Evolutionary conservation across 345 rosid species (phyloP), one percentile per base, ranked within the genome.

Genomic region (Theobroma cacao): DNA sequence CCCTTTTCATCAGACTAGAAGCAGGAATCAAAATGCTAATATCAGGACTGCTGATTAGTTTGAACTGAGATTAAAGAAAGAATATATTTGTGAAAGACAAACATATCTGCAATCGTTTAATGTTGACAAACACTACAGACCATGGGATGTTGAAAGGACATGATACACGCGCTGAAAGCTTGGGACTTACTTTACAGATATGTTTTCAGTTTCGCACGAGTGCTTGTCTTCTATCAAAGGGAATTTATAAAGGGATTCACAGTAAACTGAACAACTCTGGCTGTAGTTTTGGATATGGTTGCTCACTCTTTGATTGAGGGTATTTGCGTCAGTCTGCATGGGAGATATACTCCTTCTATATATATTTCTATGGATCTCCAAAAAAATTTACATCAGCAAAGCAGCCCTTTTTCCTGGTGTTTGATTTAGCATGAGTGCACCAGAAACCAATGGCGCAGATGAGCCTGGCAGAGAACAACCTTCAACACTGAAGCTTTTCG

Each of bases 261-360:
- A 30, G 74, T 70, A 30, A 70, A 68, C 59, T 70, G 3, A 30
- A 70, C 74, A 70, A 9, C 1, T 28, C 9, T 48, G n/a, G 15
- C 24, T 70, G 74, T 70, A 70, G 74, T 30, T 70, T 70, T 48
- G 59, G 74, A 70, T 70, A 70, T 70, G 74, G 15, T 26, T 45
- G 73, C n/a, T 68, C 73, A 43, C 55, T 8, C 55, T 68, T 68
- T 30, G 74, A 70, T 48, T 68, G 24, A 7, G 74, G 74, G 59
- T 53, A 70, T 70, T 70, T 70, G 59, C 10, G 74, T 70, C 74
- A 31, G 55, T 55, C 11, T 70, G 41, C 59, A 70, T 70, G 74
- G 41, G 7, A 11, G 5, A 4, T 30, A 0, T 36, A 3, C 8
- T 12, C 5, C 14, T 18, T 36, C 4, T 70, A 28, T 70, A 70